Base-by-base conservation (phyloP, 2,329 filamentous ascomycete species). In the Aspergillus novoparasiticus region DNA sequence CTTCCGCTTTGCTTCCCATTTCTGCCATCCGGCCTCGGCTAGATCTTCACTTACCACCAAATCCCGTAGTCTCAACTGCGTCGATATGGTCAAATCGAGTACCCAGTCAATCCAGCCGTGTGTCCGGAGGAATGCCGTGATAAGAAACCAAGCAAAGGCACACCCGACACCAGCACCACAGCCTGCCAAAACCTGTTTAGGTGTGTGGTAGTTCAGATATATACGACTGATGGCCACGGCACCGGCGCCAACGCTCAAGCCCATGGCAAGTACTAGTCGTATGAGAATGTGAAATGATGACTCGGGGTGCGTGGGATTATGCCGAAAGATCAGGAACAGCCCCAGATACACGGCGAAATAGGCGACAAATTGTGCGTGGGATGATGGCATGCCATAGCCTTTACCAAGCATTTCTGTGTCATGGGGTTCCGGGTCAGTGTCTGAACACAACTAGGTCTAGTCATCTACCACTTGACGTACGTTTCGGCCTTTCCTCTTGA, bases 381-480 rank as follows among this genome's bases (percentile, higher is more conserved):
- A 97, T 9, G 87, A 89, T 12, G 95, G 95, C 96, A 99, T 99
- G 71, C 95, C 96, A 75, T 99, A 99, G 67, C 95, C 95, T 78
- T 96, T 96, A 61, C 93, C 87, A 73, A 94, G 89, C 83, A 89
- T 87, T 78, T 87, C 86, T 89, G 68, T 46, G n/a, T 23, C n/a
- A 21, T 16, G 2, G 6, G 6, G 32, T 39, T 36, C 26, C 32
- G 23, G 10, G 21, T 55, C 14, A 55, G 32, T 19, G 30, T 26
- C 26, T 30, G 16, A 32, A 32, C 11, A 26, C 11, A 55, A 19
- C n/a, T 11, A 26, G 19, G 28, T 43, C n/a, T 8, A 3, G 12
- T 21, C 28, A 28, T 23, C 14, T 14, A 21, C 39, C 12, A 48
- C 8, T 30, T 12, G 16, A 78, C 84, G 83, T 90, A 87, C 90